These are phyloP conservation scores for Phytophthora cryptogea DNA, from an alignment of 352 stramenopile species.

Conservation along the genomic window DNA sequence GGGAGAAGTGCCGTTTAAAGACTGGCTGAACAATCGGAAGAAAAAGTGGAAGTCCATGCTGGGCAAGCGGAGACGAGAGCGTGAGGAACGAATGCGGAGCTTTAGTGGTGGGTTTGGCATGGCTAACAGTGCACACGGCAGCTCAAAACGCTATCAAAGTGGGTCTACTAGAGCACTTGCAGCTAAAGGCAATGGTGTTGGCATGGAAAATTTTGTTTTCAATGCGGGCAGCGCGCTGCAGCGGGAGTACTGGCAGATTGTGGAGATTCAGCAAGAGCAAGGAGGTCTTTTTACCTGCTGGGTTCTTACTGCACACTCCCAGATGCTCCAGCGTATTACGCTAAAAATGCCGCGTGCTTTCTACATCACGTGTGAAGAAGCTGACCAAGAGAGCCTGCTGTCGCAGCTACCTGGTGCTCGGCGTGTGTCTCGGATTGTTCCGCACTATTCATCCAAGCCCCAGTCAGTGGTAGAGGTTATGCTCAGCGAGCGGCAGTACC, in stretches of 20 bases:
- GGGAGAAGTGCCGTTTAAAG: constrained; percentile 55
- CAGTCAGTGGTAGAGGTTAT: constrained; percentile 68
- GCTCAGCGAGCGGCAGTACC: constrained; percentile 75
- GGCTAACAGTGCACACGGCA: constrained; percentile 30
- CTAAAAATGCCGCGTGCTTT: constrained; percentile 74
- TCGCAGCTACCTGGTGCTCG: constrained; percentile 56
- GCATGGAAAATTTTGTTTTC: constrained; percentile 85
- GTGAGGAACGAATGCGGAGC: constrained; percentile 52
- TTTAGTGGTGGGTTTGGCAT: constrained; percentile 39
- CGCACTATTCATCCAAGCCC: constrained; percentile 57
- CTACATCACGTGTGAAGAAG: constrained; percentile 66
- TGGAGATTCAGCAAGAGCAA: constrained; percentile 80
- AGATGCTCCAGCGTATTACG: constrained; percentile 75
- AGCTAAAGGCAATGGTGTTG: constrained; percentile 46
- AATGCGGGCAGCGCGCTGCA: constrained; percentile 60
- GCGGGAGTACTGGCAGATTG: constrained; percentile 78
- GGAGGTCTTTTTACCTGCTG: constrained; percentile 93
- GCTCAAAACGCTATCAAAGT: constrained; percentile 45
- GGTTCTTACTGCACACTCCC: constrained; percentile 91
- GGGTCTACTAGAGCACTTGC: constrained; percentile 19
- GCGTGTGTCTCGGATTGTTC: constrained; percentile 59
- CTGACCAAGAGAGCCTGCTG: constrained; percentile 80
- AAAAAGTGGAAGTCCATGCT: constrained; percentile 71
- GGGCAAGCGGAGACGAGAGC: constrained; percentile 58
- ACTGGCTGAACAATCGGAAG: constrained; percentile 77